Evolutionary conservation across 257 asterid genomes (phyloP), one percentile per base, ranked within the genome.

Genomic region (Solanum etuberosum): DNA sequence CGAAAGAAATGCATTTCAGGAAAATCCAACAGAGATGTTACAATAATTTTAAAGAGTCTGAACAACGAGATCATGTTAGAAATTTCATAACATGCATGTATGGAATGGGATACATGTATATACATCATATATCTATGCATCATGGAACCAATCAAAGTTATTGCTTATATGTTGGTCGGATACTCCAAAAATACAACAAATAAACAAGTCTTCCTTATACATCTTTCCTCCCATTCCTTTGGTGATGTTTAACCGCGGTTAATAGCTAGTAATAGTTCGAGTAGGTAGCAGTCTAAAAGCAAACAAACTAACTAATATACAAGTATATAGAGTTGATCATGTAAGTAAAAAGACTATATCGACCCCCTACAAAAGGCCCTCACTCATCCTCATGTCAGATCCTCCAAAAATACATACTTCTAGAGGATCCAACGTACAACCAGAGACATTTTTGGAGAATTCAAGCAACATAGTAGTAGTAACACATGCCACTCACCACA

Each of bases 51-150:
- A 34, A 34, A 72, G 8, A 34, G 4, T 9, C 86, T 20, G 8
- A 48, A 15, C 3, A 72, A n/a, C 13, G 35, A 34, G 8, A 18
- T 38, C 11, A 74, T 74, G 35, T 57, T 70, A 38, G 18, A 42
- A 7, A 23, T 76, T 83, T 72, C 83, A 86, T 83, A 74, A 81
- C 88, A 90, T 86, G 90, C 87, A 87, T 83, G 85, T 48, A 78
- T 21, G 73, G 65, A 70, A 83, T 51, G 32, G 65, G 72, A 83
- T 7, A 83, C 43, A 57, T 57, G 34, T 14, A 57, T 31, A 57
- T 57, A 35, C 23, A 51, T 14, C 13, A 72, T 72, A 11, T 40
- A 40, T 14, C 5, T 1, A 43, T 78, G 27, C 84, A 78, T 16
- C 84, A 59, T 23, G 73, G 14, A 14, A 59, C 73, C 32, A 20